These are phyloP conservation scores for Trichoderma polysporum DNA, from an alignment of 2,329 filamentous ascomycete species.

Conservation along the genomic window DNA sequence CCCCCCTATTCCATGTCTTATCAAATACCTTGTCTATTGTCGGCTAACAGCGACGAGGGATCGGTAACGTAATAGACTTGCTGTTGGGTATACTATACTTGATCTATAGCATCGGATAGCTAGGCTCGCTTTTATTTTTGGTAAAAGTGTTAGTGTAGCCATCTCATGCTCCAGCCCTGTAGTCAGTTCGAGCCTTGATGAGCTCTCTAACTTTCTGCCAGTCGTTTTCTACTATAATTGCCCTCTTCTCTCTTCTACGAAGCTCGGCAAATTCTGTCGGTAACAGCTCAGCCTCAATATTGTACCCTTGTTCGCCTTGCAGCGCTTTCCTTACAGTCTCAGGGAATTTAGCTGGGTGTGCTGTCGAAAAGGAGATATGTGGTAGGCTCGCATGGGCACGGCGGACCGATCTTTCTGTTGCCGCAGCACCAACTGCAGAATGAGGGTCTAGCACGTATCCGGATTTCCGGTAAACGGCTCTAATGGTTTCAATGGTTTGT, in stretches of 20 bases:
- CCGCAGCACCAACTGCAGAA: conserved; percentile 81
- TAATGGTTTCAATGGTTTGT: conserved; percentile 66
- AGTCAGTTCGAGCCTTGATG: conserved; percentile 70
- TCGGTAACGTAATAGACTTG: too few relatives aligned
- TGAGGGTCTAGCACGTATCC: conserved; percentile 92
- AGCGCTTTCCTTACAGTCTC: conserved; percentile 80
- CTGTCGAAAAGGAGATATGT: conserved; percentile 88
- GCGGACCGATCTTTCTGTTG: conserved; percentile 66
- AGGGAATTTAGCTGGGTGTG: conserved; percentile 93
- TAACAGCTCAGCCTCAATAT: conserved; percentile 71
- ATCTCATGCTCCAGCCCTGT: conserved; percentile 51
- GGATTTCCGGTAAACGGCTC: conserved; percentile 55
- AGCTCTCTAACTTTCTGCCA: conserved; percentile 76
- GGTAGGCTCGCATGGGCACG: conserved; percentile 51
- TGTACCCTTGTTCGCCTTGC: conserved; percentile 67
- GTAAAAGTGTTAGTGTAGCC: neutral
- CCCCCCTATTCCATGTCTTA: too few relatives aligned
- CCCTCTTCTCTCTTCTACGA: conserved; percentile 70
- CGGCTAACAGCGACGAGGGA: too few relatives aligned
- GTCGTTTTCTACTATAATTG: conserved; percentile 66
- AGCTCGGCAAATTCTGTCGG: conserved; percentile 80
- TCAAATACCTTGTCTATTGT: too few relatives aligned
- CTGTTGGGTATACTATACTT: too few relatives aligned
- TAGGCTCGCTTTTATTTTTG: too few relatives aligned
- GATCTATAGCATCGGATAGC: too few relatives aligned